Base-by-base conservation (phyloP, 2,329 filamentous ascomycete genomes). In the Mycocentrospora acerina region DNA sequence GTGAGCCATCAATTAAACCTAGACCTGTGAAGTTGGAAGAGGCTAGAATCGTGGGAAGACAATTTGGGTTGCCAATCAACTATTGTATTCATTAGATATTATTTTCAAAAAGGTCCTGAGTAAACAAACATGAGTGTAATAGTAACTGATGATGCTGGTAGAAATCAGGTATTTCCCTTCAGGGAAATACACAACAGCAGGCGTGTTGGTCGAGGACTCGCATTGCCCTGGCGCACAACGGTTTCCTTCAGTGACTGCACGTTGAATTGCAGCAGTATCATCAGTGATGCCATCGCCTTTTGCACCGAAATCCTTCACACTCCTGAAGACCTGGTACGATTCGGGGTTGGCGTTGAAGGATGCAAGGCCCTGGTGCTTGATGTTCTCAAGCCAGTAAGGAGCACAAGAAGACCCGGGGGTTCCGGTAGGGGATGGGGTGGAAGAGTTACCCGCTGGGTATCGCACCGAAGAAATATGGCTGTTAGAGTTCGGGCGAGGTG, bases 111-210 rank as follows among this genome's bases (percentile, higher is more conserved):
- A 8, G 14, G 3, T 9, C 35, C 28, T 28, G 18, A 26, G 16
- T 5, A 7, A 12, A 10, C 44, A 34, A 37, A 61, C 59, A 37
- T 83, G 76, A 5, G 81, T 85, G 44, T 78, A 77, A 62, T 83
- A 85, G 52, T 80, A 82, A 52, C 81, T 73, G 36, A 81, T 73
- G 44, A 86, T 80, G 2, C 77, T 71, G 0, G 68, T 65, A 28
- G 73, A 80, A 40, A 82, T 71, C 2, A 79, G 34, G 47, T 86
- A 86, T 0, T 74, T 81, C 29, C 80, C 80, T 13, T 72, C 70
- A 3, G 75, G 77, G 50, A 80, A 79, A 57, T 80, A 81, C n/a
- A 81, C 71, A 15, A 79, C 62, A 3, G 76, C 77, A 2, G 78
- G 78, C 2, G 73, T 75, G 1, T 66, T 75, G 0, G 78, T 79